Evolutionary conservation across 257 asterid genomes (phyloP).

Genomic region (Cinchona pubescens): DNA sequence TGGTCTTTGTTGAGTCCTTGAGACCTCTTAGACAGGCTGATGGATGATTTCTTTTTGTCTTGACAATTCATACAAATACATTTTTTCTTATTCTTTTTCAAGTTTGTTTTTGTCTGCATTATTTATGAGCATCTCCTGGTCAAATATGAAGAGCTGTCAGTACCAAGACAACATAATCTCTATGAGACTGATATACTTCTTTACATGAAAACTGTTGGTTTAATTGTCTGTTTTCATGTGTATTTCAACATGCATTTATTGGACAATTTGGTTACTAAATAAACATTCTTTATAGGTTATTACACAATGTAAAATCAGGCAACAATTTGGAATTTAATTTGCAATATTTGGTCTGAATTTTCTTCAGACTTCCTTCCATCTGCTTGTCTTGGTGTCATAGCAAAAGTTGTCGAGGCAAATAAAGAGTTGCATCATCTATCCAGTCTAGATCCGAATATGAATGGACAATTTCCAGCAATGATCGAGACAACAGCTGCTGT

Average conservation of each 20-base stretch:
- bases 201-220: neutral
- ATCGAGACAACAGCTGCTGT: slow-evolving; percentile 98
- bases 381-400: slow-evolving; percentile 75
- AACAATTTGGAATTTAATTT: slow-evolving; percentile 3
- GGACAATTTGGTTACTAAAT: neutral
- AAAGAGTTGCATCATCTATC: slow-evolving; percentile 30
- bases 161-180: neutral
- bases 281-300: neutral
- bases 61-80: neutral
- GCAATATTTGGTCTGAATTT: slow-evolving; percentile 18
- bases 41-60: neutral
- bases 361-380: slow-evolving; percentile 78
- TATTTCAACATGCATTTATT: neutral
- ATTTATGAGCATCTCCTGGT: neutral
- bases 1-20: neutral
- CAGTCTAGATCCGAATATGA: slow-evolving; percentile 19
- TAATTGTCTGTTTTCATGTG: neutral
- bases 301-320: neutral
- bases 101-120: neutral
- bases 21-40: neutral
- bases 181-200: neutral
- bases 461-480: slow-evolving; percentile 73
- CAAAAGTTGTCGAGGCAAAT: slow-evolving; percentile 82
- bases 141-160: neutral
- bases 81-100: neutral